Conservation (phyloP, 352 stramenopile genomes). For the Pythium volutum region DNA sequence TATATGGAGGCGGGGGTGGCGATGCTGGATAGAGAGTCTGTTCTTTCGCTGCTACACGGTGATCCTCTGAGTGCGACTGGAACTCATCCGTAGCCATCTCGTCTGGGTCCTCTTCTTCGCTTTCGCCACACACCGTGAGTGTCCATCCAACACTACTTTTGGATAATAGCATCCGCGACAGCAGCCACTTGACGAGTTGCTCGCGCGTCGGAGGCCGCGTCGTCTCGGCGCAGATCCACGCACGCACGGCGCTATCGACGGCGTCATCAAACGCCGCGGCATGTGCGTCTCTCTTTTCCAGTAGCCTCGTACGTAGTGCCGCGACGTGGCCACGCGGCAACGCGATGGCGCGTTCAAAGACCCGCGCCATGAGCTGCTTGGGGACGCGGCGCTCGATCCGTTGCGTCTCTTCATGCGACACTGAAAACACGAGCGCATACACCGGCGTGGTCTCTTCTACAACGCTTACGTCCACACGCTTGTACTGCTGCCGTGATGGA, state of each 20-base stretch:
- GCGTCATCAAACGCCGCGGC: constrained; percentile 15
- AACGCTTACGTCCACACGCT: constrained; percentile 26
- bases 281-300: not conserved
- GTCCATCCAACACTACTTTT: constrained; percentile 4
- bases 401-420: constrained; percentile 14
- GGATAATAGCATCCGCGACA: constrained; percentile 44
- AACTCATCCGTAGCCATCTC: not conserved
- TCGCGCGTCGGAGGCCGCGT: constrained; percentile 35
- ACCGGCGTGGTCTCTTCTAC: constrained; percentile 34
- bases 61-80: not conserved
- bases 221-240: constrained; percentile 27
- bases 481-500: constrained; percentile 20
- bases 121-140: not conserved
- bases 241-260: constrained; percentile 39
- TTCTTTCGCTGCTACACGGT: not conserved
- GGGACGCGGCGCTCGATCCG: constrained; percentile 28
- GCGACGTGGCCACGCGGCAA: not conserved
- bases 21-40: constrained; percentile 1
- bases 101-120: not conserved
- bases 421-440: constrained; percentile 44
- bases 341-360: constrained; percentile 38
- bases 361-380: constrained; percentile 44
- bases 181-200: constrained; percentile 53
- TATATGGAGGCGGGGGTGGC: constrained; percentile 11
- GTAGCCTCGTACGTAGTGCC: not conserved